Conservation (phyloP, 202 grass and related monocot genomes). For the Schoenoplectus triqueter region DNA sequence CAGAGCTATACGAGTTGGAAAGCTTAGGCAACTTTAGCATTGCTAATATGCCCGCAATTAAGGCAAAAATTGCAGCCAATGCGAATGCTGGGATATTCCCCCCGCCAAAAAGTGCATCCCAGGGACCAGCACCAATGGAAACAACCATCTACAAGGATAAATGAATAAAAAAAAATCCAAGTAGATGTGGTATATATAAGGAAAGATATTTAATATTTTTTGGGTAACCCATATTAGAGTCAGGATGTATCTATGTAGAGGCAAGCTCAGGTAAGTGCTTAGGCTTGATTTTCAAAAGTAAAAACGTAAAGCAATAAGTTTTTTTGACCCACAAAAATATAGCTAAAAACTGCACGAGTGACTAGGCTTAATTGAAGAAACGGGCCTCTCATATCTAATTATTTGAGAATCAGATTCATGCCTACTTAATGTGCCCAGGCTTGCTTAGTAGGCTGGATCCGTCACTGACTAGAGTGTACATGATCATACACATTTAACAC, state of each 20-base stretch:
- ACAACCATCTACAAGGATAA: slow-evolving; percentile 69
- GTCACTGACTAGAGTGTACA: too few species aligned
- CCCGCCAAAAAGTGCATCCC: slow-evolving; percentile 92
- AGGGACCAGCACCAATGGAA: slow-evolving; percentile 88
- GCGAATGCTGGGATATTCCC: slow-evolving; percentile 91
- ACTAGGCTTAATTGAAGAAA: too few species aligned
- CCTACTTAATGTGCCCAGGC: too few species aligned
- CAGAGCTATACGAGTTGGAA: slow-evolving; percentile 72
- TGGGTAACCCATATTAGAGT: neutral
- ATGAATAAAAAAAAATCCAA: neutral
- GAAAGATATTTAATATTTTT: neutral
- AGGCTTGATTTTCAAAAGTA: too few species aligned
- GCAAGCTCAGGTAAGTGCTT: too few species aligned
- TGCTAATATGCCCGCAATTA: slow-evolving; percentile 74
- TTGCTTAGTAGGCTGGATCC: too few species aligned
- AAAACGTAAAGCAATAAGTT: too few species aligned
- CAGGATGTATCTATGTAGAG: too few species aligned
- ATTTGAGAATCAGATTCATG: too few species aligned
- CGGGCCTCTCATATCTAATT: too few species aligned
- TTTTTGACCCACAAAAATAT: too few species aligned
- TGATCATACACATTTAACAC: neutral
- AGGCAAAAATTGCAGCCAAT: slow-evolving; percentile 73
- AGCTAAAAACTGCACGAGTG: too few species aligned
- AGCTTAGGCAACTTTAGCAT: slow-evolving; percentile 71
- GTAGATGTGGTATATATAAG: neutral